phyloP scores from a whole-genome alignment of 108 stramenopile genomes.

The Skeletonema potamos region DNA sequence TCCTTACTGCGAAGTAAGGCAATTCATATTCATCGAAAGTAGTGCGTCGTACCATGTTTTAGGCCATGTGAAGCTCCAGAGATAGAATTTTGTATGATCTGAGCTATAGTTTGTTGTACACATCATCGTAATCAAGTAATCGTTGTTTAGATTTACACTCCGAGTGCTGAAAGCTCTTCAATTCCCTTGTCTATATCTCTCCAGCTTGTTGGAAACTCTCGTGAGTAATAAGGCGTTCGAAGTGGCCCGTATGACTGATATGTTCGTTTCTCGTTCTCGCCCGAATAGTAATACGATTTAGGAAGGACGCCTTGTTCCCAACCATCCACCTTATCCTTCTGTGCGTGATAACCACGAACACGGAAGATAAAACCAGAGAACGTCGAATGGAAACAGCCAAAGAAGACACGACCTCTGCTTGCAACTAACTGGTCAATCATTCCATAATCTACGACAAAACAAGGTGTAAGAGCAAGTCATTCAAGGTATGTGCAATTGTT shows the following conservation, averaged over 20 bases:
- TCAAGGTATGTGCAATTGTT: too few relatives aligned
- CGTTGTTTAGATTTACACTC: neutral
- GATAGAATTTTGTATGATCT: neutral
- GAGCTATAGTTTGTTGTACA: neutral
- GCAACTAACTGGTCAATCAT: constrained; percentile 85
- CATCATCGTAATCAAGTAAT: neutral
- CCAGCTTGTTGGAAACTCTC: constrained; percentile 84
- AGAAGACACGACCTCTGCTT: constrained; percentile 69
- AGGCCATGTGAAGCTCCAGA: neutral
- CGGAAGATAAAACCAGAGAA: constrained; percentile 86
- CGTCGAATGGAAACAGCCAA: constrained; percentile 79
- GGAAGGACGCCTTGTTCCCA: constrained; percentile 53
- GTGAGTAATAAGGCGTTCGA: constrained; percentile 50
- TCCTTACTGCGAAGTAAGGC: constrained; percentile 30
- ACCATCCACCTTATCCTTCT: constrained; percentile 59
- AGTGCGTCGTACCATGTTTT: neutral
- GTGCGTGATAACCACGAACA: constrained; percentile 74
- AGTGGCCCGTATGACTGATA: constrained; percentile 60
- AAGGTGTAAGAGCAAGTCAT: too few relatives aligned
- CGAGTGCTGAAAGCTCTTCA: constrained; percentile 11
- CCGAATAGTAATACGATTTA: constrained; percentile 67
- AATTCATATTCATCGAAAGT: too few relatives aligned
- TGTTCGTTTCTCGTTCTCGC: constrained; percentile 30
- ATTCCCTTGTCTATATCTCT: constrained; percentile 64
- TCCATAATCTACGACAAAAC: constrained; percentile 22